phyloP scores from a whole-genome alignment of 2,329 filamentous ascomycete species.

The Aureobasidium sp. region DNA sequence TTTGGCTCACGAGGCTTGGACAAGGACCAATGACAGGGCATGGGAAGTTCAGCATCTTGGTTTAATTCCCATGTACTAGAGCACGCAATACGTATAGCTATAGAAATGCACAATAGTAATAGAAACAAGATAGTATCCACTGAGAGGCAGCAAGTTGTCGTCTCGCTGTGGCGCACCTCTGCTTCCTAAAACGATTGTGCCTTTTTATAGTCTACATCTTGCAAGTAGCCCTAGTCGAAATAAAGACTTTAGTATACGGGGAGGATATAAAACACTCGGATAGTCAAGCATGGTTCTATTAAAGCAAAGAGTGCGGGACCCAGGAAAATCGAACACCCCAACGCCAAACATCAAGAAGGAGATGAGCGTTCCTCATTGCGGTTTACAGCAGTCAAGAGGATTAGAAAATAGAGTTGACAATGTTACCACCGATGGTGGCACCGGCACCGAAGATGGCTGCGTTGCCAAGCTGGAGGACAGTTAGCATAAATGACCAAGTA shows the following conservation, averaged over 20 bases:
- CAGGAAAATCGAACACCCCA: background rate
- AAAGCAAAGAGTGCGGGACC: background rate
- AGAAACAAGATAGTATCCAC: too few species aligned
- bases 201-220: too few species aligned
- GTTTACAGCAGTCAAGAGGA: background rate
- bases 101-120: too few species aligned
- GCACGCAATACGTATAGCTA: too few species aligned
- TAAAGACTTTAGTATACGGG: too few species aligned
- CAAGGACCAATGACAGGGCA: background rate
- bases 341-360: slow-evolving; percentile 1
- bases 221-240: too few species aligned
- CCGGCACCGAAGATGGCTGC: slow-evolving; percentile 87
- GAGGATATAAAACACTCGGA: background rate
- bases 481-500: background rate
- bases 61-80: too few species aligned
- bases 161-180: too few species aligned
- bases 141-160: too few species aligned
- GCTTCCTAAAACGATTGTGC: too few species aligned
- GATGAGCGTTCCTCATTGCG: background rate
- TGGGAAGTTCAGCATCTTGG: background rate
- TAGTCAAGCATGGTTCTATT: background rate
- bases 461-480: slow-evolving; percentile 51
- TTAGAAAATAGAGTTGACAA: slow-evolving; percentile 90
- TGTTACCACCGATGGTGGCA: slow-evolving; percentile 80
- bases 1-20: background rate